Conservation (phyloP, 78 protist genomes). For the Dictyostelium intermedium region DNA sequence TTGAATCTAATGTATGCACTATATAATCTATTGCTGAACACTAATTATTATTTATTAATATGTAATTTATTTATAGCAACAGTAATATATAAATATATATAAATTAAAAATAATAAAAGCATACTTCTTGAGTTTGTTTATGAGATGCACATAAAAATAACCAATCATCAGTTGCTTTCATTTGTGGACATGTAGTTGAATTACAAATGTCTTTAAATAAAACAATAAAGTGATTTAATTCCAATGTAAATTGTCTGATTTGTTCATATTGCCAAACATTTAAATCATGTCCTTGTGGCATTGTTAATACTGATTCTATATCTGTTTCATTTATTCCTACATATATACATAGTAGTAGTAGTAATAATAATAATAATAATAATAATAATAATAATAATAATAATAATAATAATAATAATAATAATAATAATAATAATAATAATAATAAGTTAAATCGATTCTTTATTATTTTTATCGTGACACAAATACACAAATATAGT, state of each 20-base stretch:
- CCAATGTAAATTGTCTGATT: constrained; percentile 81
- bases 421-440: too few relatives aligned
- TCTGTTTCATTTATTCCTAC: constrained; percentile 37
- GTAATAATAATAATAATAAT: not conserved
- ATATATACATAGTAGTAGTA: not conserved
- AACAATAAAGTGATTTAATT: constrained; percentile 66
- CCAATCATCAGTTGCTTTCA: constrained; percentile 93
- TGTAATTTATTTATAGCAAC: not conserved
- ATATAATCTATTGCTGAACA: constrained; percentile 91
- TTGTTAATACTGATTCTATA: constrained; percentile 23
- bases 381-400: not conserved
- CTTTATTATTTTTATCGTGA: too few relatives aligned
- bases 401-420: too few relatives aligned
- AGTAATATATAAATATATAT: not conserved
- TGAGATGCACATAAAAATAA: constrained; percentile 91
- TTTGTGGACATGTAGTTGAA: constrained; percentile 80
- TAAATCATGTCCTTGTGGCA: constrained; percentile 46
- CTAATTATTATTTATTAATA: not conserved
- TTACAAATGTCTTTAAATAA: constrained; percentile 78
- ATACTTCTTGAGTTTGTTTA: constrained; percentile 82
- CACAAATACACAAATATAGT: too few relatives aligned
- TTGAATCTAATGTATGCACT: constrained; percentile 87
- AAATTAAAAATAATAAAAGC: not conserved
- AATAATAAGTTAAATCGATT: too few relatives aligned
- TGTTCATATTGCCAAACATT: constrained; percentile 82